Evolutionary conservation across 2,329 filamentous ascomycete species (phyloP).

Genomic region (Neospermospora avenae): DNA sequence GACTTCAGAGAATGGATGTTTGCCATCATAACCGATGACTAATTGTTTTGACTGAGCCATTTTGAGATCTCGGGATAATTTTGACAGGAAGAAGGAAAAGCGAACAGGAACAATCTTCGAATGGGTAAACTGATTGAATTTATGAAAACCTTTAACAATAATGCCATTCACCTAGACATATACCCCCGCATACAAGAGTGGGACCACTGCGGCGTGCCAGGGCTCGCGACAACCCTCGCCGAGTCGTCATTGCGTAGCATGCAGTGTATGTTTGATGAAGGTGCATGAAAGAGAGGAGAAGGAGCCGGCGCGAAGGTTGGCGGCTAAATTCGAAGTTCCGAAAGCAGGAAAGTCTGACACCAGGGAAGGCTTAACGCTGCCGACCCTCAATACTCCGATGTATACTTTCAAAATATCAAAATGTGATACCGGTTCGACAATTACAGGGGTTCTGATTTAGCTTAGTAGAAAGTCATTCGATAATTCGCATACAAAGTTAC

Average conservation of each 20-base stretch:
- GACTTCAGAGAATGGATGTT: constrained; percentile 55
- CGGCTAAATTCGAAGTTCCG: constrained; percentile 8
- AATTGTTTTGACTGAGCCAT: constrained; percentile 17
- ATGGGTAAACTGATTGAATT: background rate
- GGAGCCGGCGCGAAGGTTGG: constrained; percentile 6
- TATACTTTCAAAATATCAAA: too few species aligned
- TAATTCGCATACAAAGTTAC: too few species aligned
- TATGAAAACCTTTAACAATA: background rate
- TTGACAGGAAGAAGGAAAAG: too few species aligned
- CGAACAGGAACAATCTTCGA: background rate
- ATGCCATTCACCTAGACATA: constrained; percentile 3
- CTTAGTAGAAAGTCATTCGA: too few species aligned
- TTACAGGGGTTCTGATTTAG: too few species aligned
- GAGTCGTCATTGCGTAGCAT: background rate
- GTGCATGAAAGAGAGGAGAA: constrained; percentile 3
- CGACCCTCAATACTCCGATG: too few species aligned
- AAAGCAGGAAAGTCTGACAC: too few species aligned
- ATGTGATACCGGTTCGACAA: too few species aligned
- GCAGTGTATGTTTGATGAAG: constrained; percentile 6
- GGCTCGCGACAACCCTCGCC: background rate
- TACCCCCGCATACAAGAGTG: constrained; percentile 5
- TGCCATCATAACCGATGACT: constrained; percentile 47
- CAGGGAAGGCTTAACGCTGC: too few species aligned
- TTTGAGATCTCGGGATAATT: background rate
- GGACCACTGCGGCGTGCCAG: constrained; percentile 6